Evolutionary conservation across 176 grass and related monocot species (phyloP).

Genomic region (Guadua angustifolia): DNA sequence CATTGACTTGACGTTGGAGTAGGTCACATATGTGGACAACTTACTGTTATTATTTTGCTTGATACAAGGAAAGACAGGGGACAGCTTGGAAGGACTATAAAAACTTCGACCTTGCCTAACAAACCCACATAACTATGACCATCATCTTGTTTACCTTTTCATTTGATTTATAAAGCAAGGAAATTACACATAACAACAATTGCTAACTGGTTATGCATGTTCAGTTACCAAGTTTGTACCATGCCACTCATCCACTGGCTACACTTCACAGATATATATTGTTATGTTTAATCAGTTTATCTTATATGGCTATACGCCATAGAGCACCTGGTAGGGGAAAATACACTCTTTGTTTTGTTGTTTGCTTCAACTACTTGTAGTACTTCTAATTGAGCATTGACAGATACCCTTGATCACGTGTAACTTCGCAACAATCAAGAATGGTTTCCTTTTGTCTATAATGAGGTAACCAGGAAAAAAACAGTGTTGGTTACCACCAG

Average conservation of each 20-base stretch:
- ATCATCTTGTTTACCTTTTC: constrained; percentile 11
- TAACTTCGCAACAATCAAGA: background rate
- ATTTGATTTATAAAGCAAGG: constrained; percentile 1
- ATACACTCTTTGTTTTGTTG: background rate
- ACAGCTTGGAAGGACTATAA: background rate
- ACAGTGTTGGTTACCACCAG: background rate
- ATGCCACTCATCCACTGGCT: background rate
- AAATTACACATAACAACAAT: background rate
- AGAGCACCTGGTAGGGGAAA: background rate
- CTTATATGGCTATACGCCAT: background rate
- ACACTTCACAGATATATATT: constrained; percentile 20
- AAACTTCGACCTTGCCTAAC: background rate
- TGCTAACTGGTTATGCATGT: background rate
- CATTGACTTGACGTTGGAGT: background rate
- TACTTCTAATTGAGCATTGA: background rate
- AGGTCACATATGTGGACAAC: background rate
- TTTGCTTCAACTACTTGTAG: constrained; percentile 8
- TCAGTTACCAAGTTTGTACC: constrained; percentile 3
- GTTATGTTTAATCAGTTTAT: constrained; percentile 3
- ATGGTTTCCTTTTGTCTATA: background rate
- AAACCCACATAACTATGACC: constrained; percentile 17
- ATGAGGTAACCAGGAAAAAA: background rate
- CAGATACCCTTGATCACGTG: background rate
- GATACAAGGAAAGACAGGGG: background rate
- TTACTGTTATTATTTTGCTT: background rate